Evolutionary conservation across 2,329 filamentous ascomycete genomes (phyloP).

Genomic region (Epicoccum nigrum): DNA sequence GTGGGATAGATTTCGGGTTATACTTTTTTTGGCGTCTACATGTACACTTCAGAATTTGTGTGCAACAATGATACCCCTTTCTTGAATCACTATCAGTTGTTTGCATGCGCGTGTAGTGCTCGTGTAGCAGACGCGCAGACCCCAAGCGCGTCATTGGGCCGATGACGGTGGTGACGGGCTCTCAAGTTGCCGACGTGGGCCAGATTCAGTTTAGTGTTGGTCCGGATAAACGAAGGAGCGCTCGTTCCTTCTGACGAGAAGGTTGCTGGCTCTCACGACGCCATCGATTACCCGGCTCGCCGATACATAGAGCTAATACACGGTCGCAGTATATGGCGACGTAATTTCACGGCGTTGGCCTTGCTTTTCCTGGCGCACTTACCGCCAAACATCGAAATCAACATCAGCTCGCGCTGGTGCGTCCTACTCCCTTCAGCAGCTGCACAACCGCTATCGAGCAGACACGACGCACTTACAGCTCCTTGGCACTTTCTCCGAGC

Average conservation of each 20-base stretch:
- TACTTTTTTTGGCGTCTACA: neutral
- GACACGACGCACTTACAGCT: constrained; percentile 21
- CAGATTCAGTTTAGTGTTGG: constrained; percentile 1
- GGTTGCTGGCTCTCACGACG: constrained; percentile 9
- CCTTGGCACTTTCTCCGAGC: neutral
- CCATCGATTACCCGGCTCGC: constrained; percentile 5
- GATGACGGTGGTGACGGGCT: constrained; percentile 14
- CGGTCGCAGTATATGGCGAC: constrained; percentile 29
- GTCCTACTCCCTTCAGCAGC: constrained; percentile 29
- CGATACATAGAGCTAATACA: constrained; percentile 10
- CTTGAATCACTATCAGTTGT: no score
- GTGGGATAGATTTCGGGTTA: neutral
- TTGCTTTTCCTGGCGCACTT: constrained; percentile 19
- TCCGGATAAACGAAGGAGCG: constrained; percentile 16
- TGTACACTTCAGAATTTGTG: neutral
- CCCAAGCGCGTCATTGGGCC: constrained; percentile 6
- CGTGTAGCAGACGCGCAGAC: neutral
- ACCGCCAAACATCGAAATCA: constrained; percentile 17
- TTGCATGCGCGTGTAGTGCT: no score
- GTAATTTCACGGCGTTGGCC: constrained; percentile 20
- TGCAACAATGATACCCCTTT: constrained; percentile 11
- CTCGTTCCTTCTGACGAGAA: constrained; percentile 4
- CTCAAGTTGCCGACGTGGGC: neutral
- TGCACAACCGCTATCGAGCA: constrained; percentile 22
- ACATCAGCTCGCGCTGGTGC: constrained; percentile 33